These are phyloP conservation scores for Chaetomium tenue DNA, from an alignment of 495 filamentous ascomycete genomes.

Conservation along the genomic window DNA sequence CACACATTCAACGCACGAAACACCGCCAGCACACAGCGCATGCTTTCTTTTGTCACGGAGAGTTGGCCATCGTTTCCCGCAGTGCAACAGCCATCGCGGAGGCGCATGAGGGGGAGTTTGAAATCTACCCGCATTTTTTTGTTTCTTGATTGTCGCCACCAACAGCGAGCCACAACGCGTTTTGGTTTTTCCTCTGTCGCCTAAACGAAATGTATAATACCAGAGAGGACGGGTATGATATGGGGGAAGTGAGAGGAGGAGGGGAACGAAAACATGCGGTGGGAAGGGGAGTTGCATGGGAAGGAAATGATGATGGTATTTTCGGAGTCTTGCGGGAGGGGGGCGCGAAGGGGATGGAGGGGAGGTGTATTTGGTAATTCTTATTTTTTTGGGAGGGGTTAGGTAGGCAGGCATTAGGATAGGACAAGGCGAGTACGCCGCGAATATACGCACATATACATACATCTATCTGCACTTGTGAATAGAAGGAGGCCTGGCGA, in stretches of 20 bases:
- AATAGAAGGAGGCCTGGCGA: neutral
- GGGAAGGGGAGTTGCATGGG: neutral
- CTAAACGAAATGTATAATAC: slow-evolving; percentile 37
- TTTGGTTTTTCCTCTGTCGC: slow-evolving; percentile 11
- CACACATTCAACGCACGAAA: neutral
- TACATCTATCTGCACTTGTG: neutral
- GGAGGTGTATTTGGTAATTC: slow-evolving; percentile 2
- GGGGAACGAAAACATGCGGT: neutral
- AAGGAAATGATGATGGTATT: slow-evolving; percentile 1
- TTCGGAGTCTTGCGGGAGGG: slow-evolving; percentile 2
- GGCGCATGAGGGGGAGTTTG: neutral
- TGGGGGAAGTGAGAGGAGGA: neutral
- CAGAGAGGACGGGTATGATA: slow-evolving; percentile 11
- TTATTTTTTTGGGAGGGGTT: neutral
- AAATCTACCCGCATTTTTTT: neutral
- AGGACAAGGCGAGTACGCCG: neutral
- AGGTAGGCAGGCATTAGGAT: neutral
- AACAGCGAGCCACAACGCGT: neutral
- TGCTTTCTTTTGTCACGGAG: slow-evolving; percentile 5
- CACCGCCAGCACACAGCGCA: neutral
- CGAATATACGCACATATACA: neutral
- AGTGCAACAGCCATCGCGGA: neutral
- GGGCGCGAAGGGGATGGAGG: neutral
- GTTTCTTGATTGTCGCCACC: neutral
- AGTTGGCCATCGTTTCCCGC: neutral